phyloP scores from a whole-genome alignment of 495 filamentous ascomycete species.

The Geopyxis carbonaria region DNA sequence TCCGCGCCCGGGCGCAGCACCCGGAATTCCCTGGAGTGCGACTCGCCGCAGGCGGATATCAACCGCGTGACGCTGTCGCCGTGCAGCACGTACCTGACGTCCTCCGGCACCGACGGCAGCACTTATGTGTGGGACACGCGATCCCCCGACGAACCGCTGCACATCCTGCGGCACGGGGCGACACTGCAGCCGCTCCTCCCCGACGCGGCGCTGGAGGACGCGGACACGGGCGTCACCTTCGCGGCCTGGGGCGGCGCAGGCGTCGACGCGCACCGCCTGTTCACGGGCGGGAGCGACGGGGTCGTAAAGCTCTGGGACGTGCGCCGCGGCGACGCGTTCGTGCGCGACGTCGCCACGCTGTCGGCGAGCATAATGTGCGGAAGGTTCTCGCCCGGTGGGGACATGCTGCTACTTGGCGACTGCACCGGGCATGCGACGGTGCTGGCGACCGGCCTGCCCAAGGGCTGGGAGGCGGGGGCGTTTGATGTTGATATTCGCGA shows the following conservation, averaged over 20 bases:
- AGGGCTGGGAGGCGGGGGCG: slow-evolving; percentile 1
- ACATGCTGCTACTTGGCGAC: slow-evolving; percentile 20
- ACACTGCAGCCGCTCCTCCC: slow-evolving; percentile 26
- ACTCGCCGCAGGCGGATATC: slow-evolving; percentile 70
- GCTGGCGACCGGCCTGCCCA: slow-evolving; percentile 8
- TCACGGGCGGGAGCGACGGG: slow-evolving; percentile 84
- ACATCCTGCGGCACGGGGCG: slow-evolving; percentile 49
- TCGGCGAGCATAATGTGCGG: slow-evolving; percentile 34
- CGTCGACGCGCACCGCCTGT: slow-evolving; percentile 41
- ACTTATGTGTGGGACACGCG: slow-evolving; percentile 78
- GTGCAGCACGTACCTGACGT: slow-evolving; percentile 43
- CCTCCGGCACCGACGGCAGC: slow-evolving; percentile 67
- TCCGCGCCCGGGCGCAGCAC: not conserved
- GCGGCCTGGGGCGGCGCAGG: slow-evolving; percentile 53
- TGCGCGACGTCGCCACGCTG: slow-evolving; percentile 41
- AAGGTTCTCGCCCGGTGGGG: slow-evolving; percentile 13
- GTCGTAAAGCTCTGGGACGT: slow-evolving; percentile 77
- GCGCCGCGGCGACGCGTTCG: slow-evolving; percentile 40
- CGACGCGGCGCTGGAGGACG: slow-evolving; percentile 39
- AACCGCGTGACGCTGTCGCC: slow-evolving; percentile 60
- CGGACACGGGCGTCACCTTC: slow-evolving; percentile 69
- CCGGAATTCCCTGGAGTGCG: slow-evolving; percentile 29
- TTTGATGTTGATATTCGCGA: slow-evolving; percentile 12
- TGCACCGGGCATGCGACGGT: slow-evolving; percentile 16
- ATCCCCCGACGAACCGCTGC: slow-evolving; percentile 37